Evolutionary conservation across 352 stramenopile species (phyloP).

Genomic region (Pythium brassicae): DNA sequence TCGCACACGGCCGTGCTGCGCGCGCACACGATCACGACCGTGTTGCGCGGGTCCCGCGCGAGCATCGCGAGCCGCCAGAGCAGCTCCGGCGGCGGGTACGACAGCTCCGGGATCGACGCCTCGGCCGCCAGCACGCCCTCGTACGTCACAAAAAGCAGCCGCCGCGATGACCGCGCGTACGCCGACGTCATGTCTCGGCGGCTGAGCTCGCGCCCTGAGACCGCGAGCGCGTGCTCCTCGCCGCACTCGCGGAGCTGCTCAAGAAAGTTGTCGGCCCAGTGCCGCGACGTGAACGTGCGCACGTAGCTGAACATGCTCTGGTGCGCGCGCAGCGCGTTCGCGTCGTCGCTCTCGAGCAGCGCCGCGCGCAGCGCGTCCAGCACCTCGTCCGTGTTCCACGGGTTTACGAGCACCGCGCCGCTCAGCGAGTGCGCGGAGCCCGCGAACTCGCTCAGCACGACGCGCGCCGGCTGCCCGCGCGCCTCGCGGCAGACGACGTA

Average conservation of each 20-base stretch:
- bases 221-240: constrained; percentile 64
- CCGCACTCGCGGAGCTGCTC: constrained; percentile 75
- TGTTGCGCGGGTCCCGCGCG: constrained; percentile 67
- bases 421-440: constrained; percentile 84
- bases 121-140: constrained; percentile 84
- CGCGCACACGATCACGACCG: constrained; percentile 70
- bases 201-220: constrained; percentile 71
- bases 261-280: constrained; percentile 79
- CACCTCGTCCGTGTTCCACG: constrained; percentile 82
- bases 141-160: constrained; percentile 87
- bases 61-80: constrained; percentile 85
- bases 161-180: constrained; percentile 60
- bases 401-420: constrained; percentile 83
- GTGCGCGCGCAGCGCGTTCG: constrained; percentile 65
- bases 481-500: constrained; percentile 87
- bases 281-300: constrained; percentile 64
- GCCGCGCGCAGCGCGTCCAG: constrained; percentile 45
- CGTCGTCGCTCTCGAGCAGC: constrained; percentile 59
- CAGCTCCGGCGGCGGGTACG: constrained; percentile 77
- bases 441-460: constrained; percentile 91
- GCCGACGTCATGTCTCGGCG: constrained; percentile 85
- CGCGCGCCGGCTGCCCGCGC: constrained; percentile 56
- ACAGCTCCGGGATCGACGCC: constrained; percentile 82
- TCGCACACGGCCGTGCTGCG: constrained; percentile 69
- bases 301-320: constrained; percentile 85